A percentile compares a stretch with the other conserved stretches of the same genome.
Conservation (phyloP, 805 yeast species). For the Kregervanrija delftensis region DNA sequence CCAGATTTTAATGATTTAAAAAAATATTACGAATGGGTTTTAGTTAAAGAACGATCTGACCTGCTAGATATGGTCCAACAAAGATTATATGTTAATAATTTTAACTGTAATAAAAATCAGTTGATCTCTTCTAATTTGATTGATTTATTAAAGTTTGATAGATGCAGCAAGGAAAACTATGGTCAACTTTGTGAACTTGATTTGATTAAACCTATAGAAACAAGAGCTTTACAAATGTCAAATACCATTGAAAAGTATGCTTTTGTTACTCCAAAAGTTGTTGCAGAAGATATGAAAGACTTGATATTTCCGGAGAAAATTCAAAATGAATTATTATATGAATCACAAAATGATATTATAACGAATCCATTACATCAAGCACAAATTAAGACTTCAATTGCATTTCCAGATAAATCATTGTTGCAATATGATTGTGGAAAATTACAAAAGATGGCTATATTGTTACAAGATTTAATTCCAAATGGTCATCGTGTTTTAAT, state of each 20-base stretch:
- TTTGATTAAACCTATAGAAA: conserved; percentile 35
- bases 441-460: conserved; percentile 71
- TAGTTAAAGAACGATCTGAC: conserved; percentile 44
- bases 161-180: conserved; percentile 23
- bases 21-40: conserved; percentile 52
- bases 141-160: conserved; percentile 29
- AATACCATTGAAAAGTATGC: conserved; percentile 67
- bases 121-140: conserved; percentile 59
- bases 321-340: conserved; percentile 23
- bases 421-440: conserved; percentile 96
- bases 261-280: conserved; percentile 83
- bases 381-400: conserved; percentile 83
- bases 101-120: conserved; percentile 62
- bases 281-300: conserved; percentile 63
- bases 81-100: conserved; percentile 51
- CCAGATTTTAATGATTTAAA: conserved; percentile 36
- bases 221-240: conserved; percentile 33
- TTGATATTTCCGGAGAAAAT: conserved; percentile 36
- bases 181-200: conserved; percentile 25
- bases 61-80: conserved; percentile 50
- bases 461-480: conserved; percentile 70
- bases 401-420: conserved; percentile 91
- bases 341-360: conserved; percentile 20
- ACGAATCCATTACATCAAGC: conserved; percentile 65
- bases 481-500: conserved; percentile 92